Conservation (phyloP, 352 stramenopile species). For the Nothophytophthora sp. region DNA sequence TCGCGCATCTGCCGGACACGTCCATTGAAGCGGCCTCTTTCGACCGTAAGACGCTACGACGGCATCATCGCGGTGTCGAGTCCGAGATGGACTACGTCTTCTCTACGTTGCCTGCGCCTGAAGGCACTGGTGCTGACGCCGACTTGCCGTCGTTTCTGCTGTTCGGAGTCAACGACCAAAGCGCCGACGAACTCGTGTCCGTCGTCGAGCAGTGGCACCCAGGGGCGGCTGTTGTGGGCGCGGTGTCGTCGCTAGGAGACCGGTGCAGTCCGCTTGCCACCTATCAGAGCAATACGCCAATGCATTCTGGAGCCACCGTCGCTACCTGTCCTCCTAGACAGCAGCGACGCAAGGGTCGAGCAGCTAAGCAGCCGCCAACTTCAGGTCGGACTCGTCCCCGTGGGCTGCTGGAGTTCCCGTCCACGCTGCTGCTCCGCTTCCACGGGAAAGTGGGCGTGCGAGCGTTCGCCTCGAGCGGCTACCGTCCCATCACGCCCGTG, state of each 20-base stretch:
- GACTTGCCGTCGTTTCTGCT: conserved; percentile 60
- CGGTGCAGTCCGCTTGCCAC: conserved; percentile 35
- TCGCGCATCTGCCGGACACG: conserved; percentile 49
- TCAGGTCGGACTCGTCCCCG: conserved; percentile 5
- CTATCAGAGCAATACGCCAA: conserved; percentile 5
- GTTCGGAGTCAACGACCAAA: conserved; percentile 55
- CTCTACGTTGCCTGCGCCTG: not conserved
- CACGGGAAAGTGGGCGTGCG: conserved; percentile 32
- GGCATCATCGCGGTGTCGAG: conserved; percentile 31
- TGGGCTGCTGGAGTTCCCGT: conserved; percentile 31
- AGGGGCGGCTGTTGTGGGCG: conserved; percentile 35
- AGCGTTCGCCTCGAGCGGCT: conserved; percentile 46
- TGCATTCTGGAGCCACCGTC: not conserved
- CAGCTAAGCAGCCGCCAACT: conserved; percentile 4
- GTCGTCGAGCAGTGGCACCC: conserved; percentile 42
- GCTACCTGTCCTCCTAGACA: not conserved
- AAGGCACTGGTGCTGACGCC: no score
- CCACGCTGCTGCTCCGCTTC: conserved; percentile 46
- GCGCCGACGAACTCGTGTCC: conserved; percentile 38
- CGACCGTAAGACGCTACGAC: conserved; percentile 55
- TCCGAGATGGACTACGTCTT: conserved; percentile 41
- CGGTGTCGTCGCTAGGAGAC: conserved; percentile 40
- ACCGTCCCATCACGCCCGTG: conserved; percentile 44
- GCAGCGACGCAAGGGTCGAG: conserved; percentile 9
- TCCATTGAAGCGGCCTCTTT: conserved; percentile 43